Base-by-base conservation (phyloP, 1,139 yeast species). In the Suhomyces taliae region DNA sequence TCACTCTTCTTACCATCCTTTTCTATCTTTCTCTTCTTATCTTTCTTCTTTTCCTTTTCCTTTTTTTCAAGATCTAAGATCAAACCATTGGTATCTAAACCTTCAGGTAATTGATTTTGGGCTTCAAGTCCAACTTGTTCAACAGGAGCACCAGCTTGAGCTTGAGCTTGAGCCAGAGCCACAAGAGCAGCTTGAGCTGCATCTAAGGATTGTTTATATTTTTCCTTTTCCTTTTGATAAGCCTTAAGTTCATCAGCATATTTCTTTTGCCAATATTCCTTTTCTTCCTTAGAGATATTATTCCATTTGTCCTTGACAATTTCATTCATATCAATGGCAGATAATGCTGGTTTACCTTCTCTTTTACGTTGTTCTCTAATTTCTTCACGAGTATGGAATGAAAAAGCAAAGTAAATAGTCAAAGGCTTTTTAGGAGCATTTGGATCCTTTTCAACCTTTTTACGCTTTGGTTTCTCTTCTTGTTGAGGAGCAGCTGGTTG, bases 221-320 rank as follows among this genome's bases (percentile, higher is more conserved):
- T 79, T 56, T 80, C 84, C 69, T 85, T 82, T 54, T 77, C 84
- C 49, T 68, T 74, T 56, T 83, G 85, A 67, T 89, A 89, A 47
- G 68, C 73, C 54, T 72, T 79, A 65, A 85, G 75, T 58, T 87
- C 88, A 45, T 76, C 76, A 53, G 78, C 81, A 65, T 90, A 89
- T 52, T 84, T 81, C 56, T 79, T 81, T 64, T 85, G 87, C 93
- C 95, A 90, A 56, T 80, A 79, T 49, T 77, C 79, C 66, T 86
- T 87, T 61, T 87, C 93, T 32, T 72, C 78, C 15, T 80, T 86
- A 46, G 83, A 62, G 61, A 90, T 72, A 41, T 74, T 78, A 58
- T 82, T 81, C 97, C 97, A 90, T 64, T 83, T 81, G 58, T 79
- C 83, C 46, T 93, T 83, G 56, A 90, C 84, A 58, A 85, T 84